Base-by-base conservation (phyloP, 306 rosid species). In the Glycine tomentella region DNA sequence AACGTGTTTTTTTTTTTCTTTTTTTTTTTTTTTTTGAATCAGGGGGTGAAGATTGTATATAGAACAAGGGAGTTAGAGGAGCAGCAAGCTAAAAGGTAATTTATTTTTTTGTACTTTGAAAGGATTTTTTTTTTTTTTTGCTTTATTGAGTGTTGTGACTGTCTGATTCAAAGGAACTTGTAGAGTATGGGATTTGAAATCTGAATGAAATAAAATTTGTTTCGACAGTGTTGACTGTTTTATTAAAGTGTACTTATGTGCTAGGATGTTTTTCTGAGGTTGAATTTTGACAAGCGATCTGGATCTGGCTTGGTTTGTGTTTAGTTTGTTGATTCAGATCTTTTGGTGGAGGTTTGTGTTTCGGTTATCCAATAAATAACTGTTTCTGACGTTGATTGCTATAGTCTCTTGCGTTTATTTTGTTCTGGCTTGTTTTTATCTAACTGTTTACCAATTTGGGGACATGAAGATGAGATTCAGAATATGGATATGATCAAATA, bases 11-110 rank as follows among this genome's bases (percentile, higher is more conserved):
- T 64, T 0, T 25, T 25, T 25, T 25, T 25, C 62, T 55, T 20
- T 20, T 20, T 20, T 20, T 20, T 20, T 20, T 25, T 25, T 25
- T 25, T 25, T 25, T 25, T 25, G 31, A 42, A 57, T 72, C 86
- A 95, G 99, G 99, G 99, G 34, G 99, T 95, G 53, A 88, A 89
- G 87, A 90, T 95, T 83, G 85, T 95, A 81, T 89, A 76, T 84
- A 89, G 99, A 85, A 95, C 99, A 17, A 87, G 40, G 84, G 99
- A 91, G 80, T 84, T 95, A 68, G 99, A 95, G 84, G 99, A 95
- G 85, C 91, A 86, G 72, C 99, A 95, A 89, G 92, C 98, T 59
- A 91, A 85, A 81, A 95, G 99, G 99, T 94, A 51, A 16, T 48
- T 79, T 57, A 9, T 50, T 58, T 11, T 2, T 1, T 34, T 52